Evolutionary conservation across 495 filamentous ascomycete genomes (phyloP), one percentile per base, ranked within the genome.

Genomic region (Podospora tetraspora): DNA sequence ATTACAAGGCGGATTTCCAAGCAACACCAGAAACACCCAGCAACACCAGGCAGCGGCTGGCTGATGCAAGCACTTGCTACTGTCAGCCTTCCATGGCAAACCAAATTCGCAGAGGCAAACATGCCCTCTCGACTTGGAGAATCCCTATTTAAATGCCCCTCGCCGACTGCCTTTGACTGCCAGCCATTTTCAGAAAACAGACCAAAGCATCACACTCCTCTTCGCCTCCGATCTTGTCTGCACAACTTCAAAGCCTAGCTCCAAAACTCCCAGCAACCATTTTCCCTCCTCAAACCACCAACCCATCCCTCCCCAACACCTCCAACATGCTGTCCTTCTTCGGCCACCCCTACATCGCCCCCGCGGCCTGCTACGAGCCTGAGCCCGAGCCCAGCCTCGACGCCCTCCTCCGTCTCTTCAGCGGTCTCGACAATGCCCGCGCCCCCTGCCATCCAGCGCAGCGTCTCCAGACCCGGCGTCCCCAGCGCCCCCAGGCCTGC

Each of bases 351-450:
- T 59, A 34, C 64, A 59, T n/a, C 52, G 57, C 64, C 30, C 62
- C 62, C 62, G 62, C 43, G 43, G 43, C 43, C 19, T 52, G 43
- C 43, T 52, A 52, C 43, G 43, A 52, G 43, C 37, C 21, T 10
- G 29, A 25, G 62, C 61, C 25, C 37, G 74, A 81, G 61, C 77
- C 76, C 68, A 79, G 87, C 77, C 86, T 90, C 79, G 73, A 79
- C 43, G 85, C 89, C 43, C 83, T 93, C 71, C 90, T 93, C 84
- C 86, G 85, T 56, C 80, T 94, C 27, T 82, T 95, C 37, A 88
- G 92, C 73, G 90, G 92, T 79, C 90, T 90, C 74, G 89, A 88
- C 72, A 77, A 74, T 70, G 27, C 64, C 30, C 73, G 74, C 60
- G 61, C 37, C 63, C 62, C 62, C 16, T 52, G 16, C 12, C 62